Evolutionary conservation across 2,329 filamentous ascomycete genomes (phyloP).

Genomic region (Dendrostoma leiphaemia): DNA sequence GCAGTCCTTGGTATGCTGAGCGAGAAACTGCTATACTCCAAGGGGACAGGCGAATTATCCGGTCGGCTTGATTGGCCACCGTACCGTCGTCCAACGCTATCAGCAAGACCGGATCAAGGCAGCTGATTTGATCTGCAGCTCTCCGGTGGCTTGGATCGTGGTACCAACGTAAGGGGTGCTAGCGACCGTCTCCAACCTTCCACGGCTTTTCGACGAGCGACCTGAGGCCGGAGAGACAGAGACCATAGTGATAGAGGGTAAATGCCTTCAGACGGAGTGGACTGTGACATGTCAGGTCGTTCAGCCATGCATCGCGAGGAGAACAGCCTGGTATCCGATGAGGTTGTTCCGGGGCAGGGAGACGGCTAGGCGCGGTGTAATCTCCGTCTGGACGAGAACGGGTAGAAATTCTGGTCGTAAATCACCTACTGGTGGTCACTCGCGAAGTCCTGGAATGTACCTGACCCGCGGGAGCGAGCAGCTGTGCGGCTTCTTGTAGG

Average conservation of each 20-base stretch:
- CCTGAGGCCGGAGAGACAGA: neutral
- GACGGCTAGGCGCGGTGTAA: no score
- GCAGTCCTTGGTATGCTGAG: neutral
- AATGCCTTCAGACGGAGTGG: neutral
- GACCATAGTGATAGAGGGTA: neutral
- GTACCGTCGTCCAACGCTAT: conserved; percentile 5
- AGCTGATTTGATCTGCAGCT: conserved; percentile 8
- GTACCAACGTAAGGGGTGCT: conserved; percentile 13
- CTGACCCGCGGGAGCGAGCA: no score
- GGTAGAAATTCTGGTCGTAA: no score
- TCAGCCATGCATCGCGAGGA: neutral
- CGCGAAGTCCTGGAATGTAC: no score
- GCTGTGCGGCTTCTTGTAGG: no score
- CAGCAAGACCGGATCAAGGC: neutral
- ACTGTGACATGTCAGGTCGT: neutral
- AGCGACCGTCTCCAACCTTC: neutral
- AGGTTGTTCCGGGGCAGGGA: neutral
- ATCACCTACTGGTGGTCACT: no score
- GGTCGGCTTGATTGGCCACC: neutral
- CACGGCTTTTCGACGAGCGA: neutral
- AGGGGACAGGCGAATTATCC: conserved; percentile 7
- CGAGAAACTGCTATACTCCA: neutral
- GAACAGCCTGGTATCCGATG: neutral
- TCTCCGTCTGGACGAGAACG: no score
- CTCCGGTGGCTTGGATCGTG: conserved; percentile 17